phyloP scores from a whole-genome alignment of 441 rosid genomes.

The Geranium incanum region DNA sequence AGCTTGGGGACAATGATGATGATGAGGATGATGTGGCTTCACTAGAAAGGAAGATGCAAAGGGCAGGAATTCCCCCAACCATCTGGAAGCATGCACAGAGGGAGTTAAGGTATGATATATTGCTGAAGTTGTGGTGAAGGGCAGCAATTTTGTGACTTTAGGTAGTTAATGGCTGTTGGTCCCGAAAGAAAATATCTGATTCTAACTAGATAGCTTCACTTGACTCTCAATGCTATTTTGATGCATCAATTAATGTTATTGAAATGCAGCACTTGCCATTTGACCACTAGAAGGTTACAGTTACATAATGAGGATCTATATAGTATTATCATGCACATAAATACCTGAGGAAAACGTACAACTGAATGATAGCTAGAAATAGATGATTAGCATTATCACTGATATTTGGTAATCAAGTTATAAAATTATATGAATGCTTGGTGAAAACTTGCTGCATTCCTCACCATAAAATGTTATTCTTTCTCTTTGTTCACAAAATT shows the following conservation, averaged over 20 bases:
- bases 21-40: conserved; percentile 97
- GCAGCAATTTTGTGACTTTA: conserved; percentile 3
- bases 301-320: neutral
- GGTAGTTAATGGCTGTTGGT: neutral
- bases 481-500: neutral
- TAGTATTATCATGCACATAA: neutral
- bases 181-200: neutral
- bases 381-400: neutral
- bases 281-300: conserved; percentile 5
- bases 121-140: neutral
- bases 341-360: neutral
- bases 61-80: conserved; percentile 86
- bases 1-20: conserved; percentile 97
- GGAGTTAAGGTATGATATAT: conserved; percentile 67
- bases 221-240: neutral
- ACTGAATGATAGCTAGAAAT: neutral
- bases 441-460: neutral
- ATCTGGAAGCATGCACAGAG: conserved; percentile 97
- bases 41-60: conserved; percentile 89
- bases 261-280: neutral
- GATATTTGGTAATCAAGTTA: conserved; percentile 2
- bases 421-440: neutral
- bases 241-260: neutral
- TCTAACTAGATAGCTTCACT: neutral
- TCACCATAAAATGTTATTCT: neutral